Evolutionary conservation across 352 stramenopile genomes (phyloP).

Genomic region (Phytophthora fragariae): DNA sequence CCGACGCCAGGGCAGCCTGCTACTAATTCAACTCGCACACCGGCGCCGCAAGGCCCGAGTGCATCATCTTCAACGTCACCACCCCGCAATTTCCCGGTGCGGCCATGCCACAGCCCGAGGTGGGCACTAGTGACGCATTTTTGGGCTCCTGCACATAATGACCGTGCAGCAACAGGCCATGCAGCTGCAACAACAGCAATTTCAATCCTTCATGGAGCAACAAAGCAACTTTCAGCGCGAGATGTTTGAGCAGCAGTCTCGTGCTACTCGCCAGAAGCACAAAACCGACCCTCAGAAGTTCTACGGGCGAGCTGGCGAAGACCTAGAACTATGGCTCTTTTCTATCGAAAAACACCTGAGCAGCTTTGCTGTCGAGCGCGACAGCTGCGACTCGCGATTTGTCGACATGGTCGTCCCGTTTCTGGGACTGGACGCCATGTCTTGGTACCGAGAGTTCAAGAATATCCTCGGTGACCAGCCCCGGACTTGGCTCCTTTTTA

Average conservation of each 20-base stretch:
- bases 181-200: slow-evolving; percentile 17
- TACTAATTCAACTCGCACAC: neutral
- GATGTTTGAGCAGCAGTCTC: slow-evolving; percentile 18
- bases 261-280: neutral
- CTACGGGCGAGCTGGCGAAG: neutral
- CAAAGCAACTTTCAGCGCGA: slow-evolving; percentile 15
- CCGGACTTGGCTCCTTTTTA: neutral
- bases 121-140: neutral
- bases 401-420: slow-evolving; percentile 2
- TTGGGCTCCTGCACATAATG: slow-evolving; percentile 5
- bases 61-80: neutral
- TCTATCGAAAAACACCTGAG: neutral
- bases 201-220: slow-evolving; percentile 17
- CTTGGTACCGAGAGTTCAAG: slow-evolving; percentile 1
- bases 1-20: neutral
- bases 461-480: neutral
- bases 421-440: neutral
- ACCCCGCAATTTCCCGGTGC: slow-evolving; percentile 1
- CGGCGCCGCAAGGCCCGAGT: neutral
- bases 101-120: neutral
- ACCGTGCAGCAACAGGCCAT: slow-evolving; percentile 11
- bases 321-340: neutral
- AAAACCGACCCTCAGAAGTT: neutral
- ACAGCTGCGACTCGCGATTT: slow-evolving; percentile 2
- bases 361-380: slow-evolving; percentile 4